Evolutionary conservation across 139 green algal species (phyloP), one percentile per base, ranked within the genome.

Genomic region (Auxenochlorella protothecoides): DNA sequence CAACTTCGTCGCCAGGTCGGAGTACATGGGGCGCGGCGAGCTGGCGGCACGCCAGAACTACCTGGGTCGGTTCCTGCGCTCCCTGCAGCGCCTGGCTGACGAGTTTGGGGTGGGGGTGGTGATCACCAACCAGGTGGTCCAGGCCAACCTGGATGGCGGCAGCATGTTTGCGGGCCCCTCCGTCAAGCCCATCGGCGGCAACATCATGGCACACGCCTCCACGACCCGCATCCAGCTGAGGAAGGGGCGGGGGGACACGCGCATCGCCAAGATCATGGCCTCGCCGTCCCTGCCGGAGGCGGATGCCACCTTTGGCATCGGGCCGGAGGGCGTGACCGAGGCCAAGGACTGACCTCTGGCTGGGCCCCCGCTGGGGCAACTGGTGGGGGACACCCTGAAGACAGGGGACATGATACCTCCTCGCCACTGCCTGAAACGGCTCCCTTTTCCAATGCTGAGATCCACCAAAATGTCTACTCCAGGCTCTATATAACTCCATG

Each of bases 181-280:
- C 15, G 78, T 98, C n/a, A 98, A 98, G 83, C 90, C 95, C 12
- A 97, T 99, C 72, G 95, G 95, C 27, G 95, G 95, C 67, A 98
- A 99, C 84, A 99, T 99, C 82, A 97, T 99, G 89, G 95, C 95
- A n/a, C 95, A 99, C 80, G 94, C 95, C 27, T 93, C 94, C n/a
- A 99, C 95, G 44, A 99, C 95, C 2, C 82, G 95, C 4, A 80
- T 99, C 55, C 86, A 74, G 69, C 74, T 99, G 55, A 90, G 89
- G 72, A 99, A 99, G 77, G 94, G 91, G 0, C 73, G 91, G 2
- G 91, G 87, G 5, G 95, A 98, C 60, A 97, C 85, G 69, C 79
- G 90, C 14, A 76, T 86, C 2, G 79, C 72, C 66, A 88, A 88
- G 84, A 92, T 99, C 69, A 79, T 97, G 44, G 89, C 88, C 51